phyloP scores from a whole-genome alignment of 139 green algal species.

The Chlamydomonas sp. region DNA sequence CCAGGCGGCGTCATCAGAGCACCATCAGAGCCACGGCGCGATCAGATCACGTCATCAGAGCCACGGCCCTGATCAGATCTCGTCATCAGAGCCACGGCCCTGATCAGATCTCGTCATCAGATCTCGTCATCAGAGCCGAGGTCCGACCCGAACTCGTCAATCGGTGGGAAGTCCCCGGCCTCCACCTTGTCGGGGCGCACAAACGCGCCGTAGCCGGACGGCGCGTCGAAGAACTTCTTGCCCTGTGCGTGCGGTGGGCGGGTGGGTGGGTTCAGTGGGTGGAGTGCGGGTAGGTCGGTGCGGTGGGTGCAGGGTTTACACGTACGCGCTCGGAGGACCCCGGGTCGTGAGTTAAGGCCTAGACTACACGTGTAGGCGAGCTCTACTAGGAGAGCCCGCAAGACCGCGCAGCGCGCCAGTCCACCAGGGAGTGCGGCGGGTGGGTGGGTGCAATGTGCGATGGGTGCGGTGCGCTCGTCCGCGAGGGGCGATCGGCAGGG shows the following conservation, averaged over 20 bases:
- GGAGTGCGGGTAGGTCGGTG: too few species aligned
- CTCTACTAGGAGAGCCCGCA: too few species aligned
- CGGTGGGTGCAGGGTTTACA: too few species aligned
- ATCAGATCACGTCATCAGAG: neutral
- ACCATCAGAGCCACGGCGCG: neutral
- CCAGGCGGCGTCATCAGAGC: neutral
- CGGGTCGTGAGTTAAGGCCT: too few species aligned
- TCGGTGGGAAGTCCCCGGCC: conserved; percentile 72
- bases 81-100: neutral
- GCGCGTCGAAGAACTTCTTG: conserved; percentile 66
- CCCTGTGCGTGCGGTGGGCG: too few species aligned
- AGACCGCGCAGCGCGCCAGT: too few species aligned
- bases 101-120: conserved; percentile 76
- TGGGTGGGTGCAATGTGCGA: too few species aligned
- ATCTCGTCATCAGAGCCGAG: conserved; percentile 54
- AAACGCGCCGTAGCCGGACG: conserved; percentile 66
- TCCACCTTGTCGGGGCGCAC: conserved; percentile 72
- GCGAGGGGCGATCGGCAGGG: too few species aligned
- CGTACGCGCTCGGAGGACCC: too few species aligned
- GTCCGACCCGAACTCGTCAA: conserved; percentile 70
- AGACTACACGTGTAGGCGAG: too few species aligned
- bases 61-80: neutral
- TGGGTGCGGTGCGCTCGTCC: too few species aligned
- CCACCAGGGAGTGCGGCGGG: too few species aligned
- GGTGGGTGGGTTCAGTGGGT: neutral